Conservation (phyloP, 2,329 filamentous ascomycete genomes). For the Annulohypoxylon truncatum region DNA sequence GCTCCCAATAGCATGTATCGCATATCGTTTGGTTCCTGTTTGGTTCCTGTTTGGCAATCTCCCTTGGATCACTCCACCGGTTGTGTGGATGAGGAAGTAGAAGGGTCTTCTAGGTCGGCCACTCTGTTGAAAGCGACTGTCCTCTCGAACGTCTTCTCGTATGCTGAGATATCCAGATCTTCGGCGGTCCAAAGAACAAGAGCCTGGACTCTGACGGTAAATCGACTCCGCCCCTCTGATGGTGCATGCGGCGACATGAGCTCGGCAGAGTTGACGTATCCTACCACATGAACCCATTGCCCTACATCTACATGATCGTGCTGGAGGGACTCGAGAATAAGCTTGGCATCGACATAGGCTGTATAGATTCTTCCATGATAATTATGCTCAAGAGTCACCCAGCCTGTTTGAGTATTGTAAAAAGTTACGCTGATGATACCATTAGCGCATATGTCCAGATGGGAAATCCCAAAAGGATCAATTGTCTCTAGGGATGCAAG, state of each 20-base stretch:
- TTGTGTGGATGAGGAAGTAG: conserved; percentile 7
- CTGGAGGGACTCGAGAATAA: conserved; percentile 74
- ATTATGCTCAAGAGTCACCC: conserved; percentile 77
- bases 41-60: neutral
- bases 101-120: conserved; percentile 14
- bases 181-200: conserved; percentile 82
- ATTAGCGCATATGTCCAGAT: conserved; percentile 42
- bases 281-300: conserved; percentile 91
- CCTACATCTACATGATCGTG: conserved; percentile 75
- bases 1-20: conserved; percentile 17
- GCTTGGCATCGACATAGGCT: conserved; percentile 75
- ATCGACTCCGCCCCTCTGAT: conserved; percentile 24
- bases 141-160: conserved; percentile 74
- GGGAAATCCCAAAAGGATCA: conserved; percentile 24
- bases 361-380: conserved; percentile 62
- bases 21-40: neutral
- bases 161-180: conserved; percentile 75
- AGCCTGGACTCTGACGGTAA: conserved; percentile 71
- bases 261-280: too few species aligned
- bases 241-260: too few species aligned
- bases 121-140: conserved; percentile 57
- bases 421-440: conserved; percentile 58
- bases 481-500: neutral
- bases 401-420: conserved; percentile 63
- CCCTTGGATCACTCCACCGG: conserved; percentile 17